Evolutionary conservation across 73 alveolate genomes (phyloP).

Genomic region (Paramecium bursaria): DNA sequence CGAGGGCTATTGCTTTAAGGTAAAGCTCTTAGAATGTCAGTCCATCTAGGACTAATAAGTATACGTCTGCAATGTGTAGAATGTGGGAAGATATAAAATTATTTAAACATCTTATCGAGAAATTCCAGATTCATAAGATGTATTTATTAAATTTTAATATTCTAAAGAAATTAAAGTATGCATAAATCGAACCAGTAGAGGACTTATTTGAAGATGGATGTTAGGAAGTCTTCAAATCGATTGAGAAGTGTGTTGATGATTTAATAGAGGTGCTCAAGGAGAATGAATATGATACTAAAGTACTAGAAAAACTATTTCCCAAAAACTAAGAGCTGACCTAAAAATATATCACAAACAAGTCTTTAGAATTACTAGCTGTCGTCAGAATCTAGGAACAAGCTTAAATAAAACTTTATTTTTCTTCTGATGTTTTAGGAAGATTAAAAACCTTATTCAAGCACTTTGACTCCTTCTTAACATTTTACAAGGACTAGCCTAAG

Average conservation of each 20-base stretch:
- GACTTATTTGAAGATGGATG: constrained; percentile 4
- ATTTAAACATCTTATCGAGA: neutral
- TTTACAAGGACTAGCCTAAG: constrained; percentile 11
- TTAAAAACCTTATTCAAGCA: constrained; percentile 3
- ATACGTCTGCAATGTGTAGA: constrained; percentile 19
- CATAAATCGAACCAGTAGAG: neutral
- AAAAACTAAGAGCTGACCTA: neutral
- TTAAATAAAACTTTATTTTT: neutral
- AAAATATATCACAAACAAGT: neutral
- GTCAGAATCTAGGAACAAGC: constrained; percentile 30
- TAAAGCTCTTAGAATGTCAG: constrained; percentile 26
- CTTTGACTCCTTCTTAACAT: constrained; percentile 25
- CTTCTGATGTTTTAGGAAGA: constrained; percentile 32
- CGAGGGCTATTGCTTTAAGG: constrained; percentile 14
- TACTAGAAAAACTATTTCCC: neutral
- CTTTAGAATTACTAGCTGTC: constrained; percentile 12
- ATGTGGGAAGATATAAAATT: constrained; percentile 16
- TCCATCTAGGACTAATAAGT: constrained; percentile 13
- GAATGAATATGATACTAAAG: constrained; percentile 11
- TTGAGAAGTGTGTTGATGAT: neutral
- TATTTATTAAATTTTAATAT: constrained; percentile 2
- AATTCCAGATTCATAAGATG: constrained; percentile 8
- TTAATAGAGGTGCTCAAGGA: neutral
- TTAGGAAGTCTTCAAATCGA: neutral
- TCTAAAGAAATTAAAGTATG: constrained; percentile 16